Base-by-base conservation (phyloP, 2,329 filamentous ascomycete species). In the Stagonosporopsis chrysanthemi region DNA sequence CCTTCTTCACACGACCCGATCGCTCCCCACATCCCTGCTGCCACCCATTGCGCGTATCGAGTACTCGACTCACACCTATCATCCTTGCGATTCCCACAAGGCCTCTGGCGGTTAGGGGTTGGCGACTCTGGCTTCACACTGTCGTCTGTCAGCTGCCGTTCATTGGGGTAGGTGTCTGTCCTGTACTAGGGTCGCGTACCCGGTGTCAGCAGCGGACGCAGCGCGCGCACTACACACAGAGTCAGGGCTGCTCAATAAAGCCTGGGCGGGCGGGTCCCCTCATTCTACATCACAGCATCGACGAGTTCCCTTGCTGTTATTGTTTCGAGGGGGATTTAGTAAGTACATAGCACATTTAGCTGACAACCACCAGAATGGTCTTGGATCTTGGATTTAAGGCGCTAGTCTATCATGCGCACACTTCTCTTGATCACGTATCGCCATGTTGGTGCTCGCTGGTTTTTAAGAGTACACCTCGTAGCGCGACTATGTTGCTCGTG, bases 41-140 rank as follows among this genome's bases (percentile, higher is more conserved):
- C 31, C 43, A 29, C 49, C 40, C 31, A 44, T 50, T 60, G 47
- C 57, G 40, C 52, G 57, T 53, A 60, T 53, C 52, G 52, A 52
- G 48, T 53, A 41, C 35, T 50, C 35, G 57, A 53, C 57, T 40
- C 39, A 60, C 38, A 24, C 48, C 44, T 48, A 60, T 45, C 57
- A 60, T 60, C 57, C 52, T 60, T 56, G 57, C 48, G 57, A 56
- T 26, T 28, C 19, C 43, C 57, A 60, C 52, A 56, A 60, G 57
- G 57, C 52, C 52, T 28, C 57, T 53, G 48, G 57, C 44, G 57
- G 57, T 51, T 9, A 52, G 45, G 44, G 57, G 56, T 22, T 35
- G 56, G 26, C 56, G 57, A 36, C 52, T 45, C 43, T 52, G 48
- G 29, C 14, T 31, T 26, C n/a, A 38, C 35, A 49, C 44, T 52